phyloP scores from a whole-genome alignment of 306 rosid species.

The Cyamopsis tetragonoloba region DNA sequence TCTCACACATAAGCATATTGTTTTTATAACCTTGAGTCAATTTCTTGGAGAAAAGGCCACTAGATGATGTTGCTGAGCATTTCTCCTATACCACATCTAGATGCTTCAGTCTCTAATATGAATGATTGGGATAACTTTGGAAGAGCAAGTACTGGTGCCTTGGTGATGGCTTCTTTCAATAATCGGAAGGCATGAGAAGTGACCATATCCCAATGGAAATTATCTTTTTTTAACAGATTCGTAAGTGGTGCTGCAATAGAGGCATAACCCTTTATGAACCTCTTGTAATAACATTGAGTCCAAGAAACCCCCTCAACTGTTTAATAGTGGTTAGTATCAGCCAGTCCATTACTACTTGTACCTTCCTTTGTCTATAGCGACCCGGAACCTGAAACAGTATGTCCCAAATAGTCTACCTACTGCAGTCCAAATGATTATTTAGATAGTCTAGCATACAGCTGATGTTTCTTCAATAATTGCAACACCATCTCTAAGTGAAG shows the following conservation, averaged over 20 bases:
- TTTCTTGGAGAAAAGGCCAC: background rate
- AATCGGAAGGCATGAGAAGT: rapidly evolving
- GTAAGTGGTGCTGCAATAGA: background rate
- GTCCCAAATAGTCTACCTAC: background rate
- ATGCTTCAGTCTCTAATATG: background rate
- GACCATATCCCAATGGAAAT: background rate
- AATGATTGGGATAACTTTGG: background rate
- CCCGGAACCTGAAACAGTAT: background rate
- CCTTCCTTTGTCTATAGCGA: background rate
- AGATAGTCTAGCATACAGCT: background rate
- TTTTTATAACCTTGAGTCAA: background rate
- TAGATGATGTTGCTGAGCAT: background rate
- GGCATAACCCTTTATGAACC: background rate
- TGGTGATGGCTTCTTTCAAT: background rate
- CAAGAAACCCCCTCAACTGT: background rate
- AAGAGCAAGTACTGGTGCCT: background rate
- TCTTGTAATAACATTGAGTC: background rate
- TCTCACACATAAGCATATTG: background rate
- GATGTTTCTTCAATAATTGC: background rate
- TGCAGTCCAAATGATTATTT: background rate
- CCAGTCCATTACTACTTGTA: background rate
- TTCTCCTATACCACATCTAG: background rate
- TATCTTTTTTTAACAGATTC: background rate
- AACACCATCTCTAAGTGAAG: background rate
- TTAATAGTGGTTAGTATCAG: background rate